Evolutionary conservation across 352 stramenopile genomes (phyloP).

Genomic region (Phytophthora megakarya): DNA sequence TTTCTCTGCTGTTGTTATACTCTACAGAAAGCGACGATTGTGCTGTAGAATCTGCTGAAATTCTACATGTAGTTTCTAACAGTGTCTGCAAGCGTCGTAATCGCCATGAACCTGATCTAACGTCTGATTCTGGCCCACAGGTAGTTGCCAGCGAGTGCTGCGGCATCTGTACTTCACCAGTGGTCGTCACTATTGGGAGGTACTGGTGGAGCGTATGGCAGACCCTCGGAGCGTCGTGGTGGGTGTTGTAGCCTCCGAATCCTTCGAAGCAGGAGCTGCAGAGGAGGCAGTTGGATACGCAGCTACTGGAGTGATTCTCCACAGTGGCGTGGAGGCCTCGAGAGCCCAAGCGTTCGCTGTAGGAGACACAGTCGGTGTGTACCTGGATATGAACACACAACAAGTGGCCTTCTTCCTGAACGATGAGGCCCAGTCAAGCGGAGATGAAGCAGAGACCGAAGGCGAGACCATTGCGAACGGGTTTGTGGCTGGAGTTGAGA

Average conservation of each 20-base stretch:
- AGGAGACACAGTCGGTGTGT: conserved; percentile 51
- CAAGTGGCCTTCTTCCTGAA: conserved; percentile 54
- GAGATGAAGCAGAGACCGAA: conserved; percentile 3
- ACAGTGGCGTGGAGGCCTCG: conserved; percentile 40
- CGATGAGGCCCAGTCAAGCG: conserved; percentile 28
- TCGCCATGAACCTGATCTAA: neutral
- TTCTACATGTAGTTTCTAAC: conserved; percentile 6
- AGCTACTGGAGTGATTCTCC: conserved; percentile 39
- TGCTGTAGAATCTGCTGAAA: conserved; percentile 5
- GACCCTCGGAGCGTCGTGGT: conserved; percentile 36
- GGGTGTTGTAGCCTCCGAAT: conserved; percentile 36
- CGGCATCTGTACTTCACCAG: conserved; percentile 64
- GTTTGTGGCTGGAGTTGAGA: conserved; percentile 9
- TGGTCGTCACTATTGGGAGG: conserved; percentile 54
- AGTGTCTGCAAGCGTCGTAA: neutral
- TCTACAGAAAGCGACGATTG: neutral
- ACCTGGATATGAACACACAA: conserved; percentile 52
- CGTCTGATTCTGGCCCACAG: conserved; percentile 6
- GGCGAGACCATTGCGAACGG: conserved; percentile 13
- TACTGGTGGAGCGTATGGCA: conserved; percentile 39
- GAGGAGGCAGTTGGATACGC: conserved; percentile 43
- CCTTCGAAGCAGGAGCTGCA: conserved; percentile 32
- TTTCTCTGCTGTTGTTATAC: neutral
- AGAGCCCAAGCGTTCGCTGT: conserved; percentile 35
- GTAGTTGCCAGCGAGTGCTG: conserved; percentile 40